Conservation (phyloP, 805 yeast species). For the Maudiozyma bulderi region DNA sequence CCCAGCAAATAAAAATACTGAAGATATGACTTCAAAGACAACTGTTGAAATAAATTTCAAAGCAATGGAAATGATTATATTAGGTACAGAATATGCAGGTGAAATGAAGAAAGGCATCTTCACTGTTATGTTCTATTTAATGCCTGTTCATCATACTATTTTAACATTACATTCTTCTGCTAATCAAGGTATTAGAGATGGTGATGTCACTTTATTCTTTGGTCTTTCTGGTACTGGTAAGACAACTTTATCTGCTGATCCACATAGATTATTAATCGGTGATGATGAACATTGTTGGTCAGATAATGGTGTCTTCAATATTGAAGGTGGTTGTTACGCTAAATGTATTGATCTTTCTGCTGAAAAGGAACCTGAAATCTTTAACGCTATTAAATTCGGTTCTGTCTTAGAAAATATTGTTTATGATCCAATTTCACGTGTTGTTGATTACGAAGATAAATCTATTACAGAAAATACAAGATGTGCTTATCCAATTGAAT, state of each 20-base stretch:
- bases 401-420: slow-evolving; percentile 89
- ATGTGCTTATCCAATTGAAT: slow-evolving; percentile 97
- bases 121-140: slow-evolving; percentile 96
- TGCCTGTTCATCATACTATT: slow-evolving; percentile 89
- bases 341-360: slow-evolving; percentile 82
- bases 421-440: slow-evolving; percentile 68
- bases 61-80: slow-evolving; percentile 96
- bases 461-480: slow-evolving; percentile 93
- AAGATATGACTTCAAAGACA: slow-evolving; percentile 94
- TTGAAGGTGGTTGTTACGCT: slow-evolving; percentile 99
- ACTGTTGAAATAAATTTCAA: slow-evolving; percentile 94
- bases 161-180: slow-evolving; percentile 92
- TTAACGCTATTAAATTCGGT: slow-evolving; percentile 89
- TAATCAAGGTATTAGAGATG: slow-evolving; percentile 72
- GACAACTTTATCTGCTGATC: slow-evolving; percentile 94
- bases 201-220: slow-evolving; percentile 90
- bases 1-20: slow-evolving; percentile 94
- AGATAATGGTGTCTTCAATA: slow-evolving; percentile 94
- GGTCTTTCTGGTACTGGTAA: slow-evolving; percentile 98
- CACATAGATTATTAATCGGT: slow-evolving; percentile 86
- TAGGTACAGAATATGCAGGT: slow-evolving; percentile 98
- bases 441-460: slow-evolving; percentile 75
- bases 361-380: slow-evolving; percentile 97
- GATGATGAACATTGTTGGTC: slow-evolving; percentile 99
- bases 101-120: slow-evolving; percentile 99